Conservation (phyloP, 768 basidiomycete species). For the Auricularia sp. region DNA sequence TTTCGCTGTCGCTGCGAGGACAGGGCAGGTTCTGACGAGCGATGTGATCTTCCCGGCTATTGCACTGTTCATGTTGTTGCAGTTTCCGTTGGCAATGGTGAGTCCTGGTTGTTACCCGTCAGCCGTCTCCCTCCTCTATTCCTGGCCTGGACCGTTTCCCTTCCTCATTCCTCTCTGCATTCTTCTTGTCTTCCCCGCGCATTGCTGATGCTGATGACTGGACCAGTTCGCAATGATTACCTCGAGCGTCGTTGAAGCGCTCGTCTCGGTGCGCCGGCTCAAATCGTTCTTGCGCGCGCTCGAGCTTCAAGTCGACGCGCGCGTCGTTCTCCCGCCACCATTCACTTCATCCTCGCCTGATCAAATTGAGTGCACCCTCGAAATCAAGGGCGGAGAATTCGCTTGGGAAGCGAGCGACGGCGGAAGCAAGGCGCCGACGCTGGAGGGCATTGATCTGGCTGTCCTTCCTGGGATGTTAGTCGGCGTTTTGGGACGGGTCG, state of each 20-base stretch:
- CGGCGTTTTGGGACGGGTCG: conserved; percentile 81
- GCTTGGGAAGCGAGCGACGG: conserved; percentile 53
- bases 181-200: not conserved
- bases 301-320: conserved; percentile 73
- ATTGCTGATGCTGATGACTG: not conserved
- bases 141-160: no score
- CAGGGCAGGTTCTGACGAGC: conserved; percentile 44
- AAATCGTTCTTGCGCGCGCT: conserved; percentile 64
- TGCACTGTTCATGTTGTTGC: conserved; percentile 76
- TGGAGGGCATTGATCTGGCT: conserved; percentile 68
- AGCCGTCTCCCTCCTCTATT: no score
- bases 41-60: conserved; percentile 96
- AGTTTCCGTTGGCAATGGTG: conserved; percentile 81
- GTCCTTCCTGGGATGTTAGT: conserved; percentile 79
- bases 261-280: conserved; percentile 74
- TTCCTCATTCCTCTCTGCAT: no score
- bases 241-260: conserved; percentile 74
- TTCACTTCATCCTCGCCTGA: not conserved
- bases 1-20: conserved; percentile 56
- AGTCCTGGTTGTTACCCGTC: conserved; percentile 9
- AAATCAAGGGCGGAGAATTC: conserved; percentile 71
- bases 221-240: conserved; percentile 58
- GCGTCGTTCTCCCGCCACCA: conserved; percentile 32
- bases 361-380: conserved; percentile 37
- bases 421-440: conserved; percentile 37